phyloP scores from a whole-genome alignment of 2,329 filamentous ascomycete species.

The Sclerotinia trifoliorum region DNA sequence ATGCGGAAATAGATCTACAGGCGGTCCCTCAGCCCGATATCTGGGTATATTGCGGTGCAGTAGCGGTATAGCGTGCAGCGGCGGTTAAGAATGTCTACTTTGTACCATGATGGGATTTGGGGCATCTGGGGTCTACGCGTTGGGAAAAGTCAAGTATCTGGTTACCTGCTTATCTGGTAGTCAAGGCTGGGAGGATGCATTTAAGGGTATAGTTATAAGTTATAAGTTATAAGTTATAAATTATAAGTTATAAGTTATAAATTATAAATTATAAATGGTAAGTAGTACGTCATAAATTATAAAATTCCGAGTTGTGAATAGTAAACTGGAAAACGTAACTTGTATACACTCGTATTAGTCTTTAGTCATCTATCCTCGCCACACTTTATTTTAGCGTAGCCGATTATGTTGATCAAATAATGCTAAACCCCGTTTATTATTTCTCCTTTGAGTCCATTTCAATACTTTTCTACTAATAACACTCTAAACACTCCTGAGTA shows the following conservation, averaged over 20 bases:
- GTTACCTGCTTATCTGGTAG: background rate
- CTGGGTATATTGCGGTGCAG: slow-evolving; percentile 9
- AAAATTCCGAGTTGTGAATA: too few relatives aligned
- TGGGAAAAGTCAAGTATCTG: background rate
- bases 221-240: too few relatives aligned
- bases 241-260: too few relatives aligned
- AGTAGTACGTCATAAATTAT: too few relatives aligned
- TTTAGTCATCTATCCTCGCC: too few relatives aligned
- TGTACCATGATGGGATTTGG: background rate
- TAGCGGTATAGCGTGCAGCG: background rate
- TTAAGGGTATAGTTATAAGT: too few relatives aligned
- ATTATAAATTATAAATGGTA: too few relatives aligned
- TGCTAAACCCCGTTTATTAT: background rate
- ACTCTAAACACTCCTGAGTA: too few relatives aligned
- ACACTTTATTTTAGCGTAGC: too few relatives aligned
- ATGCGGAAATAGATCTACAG: background rate
- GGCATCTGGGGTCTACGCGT: slow-evolving; percentile 5
- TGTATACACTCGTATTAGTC: too few relatives aligned
- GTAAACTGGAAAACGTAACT: too few relatives aligned
- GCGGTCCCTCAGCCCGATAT: background rate
- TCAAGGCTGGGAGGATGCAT: background rate
- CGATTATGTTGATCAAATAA: too few relatives aligned
- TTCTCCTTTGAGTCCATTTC: background rate
- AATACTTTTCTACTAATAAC: background rate
- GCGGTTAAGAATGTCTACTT: background rate